Base-by-base conservation (phyloP, 805 yeast species). In the Ascoidea tarda region DNA sequence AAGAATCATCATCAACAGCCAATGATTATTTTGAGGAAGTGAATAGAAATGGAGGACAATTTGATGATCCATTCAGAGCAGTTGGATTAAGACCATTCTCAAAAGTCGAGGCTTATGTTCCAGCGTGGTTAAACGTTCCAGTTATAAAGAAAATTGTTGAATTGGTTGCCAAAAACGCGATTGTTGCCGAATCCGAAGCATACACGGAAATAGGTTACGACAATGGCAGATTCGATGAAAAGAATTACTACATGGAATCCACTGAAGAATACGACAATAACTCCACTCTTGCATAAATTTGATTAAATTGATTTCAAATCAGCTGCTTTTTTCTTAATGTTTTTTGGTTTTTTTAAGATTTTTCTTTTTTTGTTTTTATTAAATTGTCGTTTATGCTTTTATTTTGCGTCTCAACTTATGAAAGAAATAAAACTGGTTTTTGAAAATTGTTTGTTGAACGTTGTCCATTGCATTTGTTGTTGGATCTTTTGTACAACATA, bases 111-210 rank as follows among this genome's bases (percentile, higher is more conserved):
- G 89, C 95, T 16, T 93, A 90, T 63, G 91, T 93, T 57, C 99
- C 99, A 46, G 90, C 95, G 1, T 87, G 95, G 87, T 73, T 93
- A 69, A 86, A 84, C 59, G 79, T 90, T 58, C 98, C 98, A 48
- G 82, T 79, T 46, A 82, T 95, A 45, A 84, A 95, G 71, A 77
- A 93, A 67, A 81, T 93, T 49, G 87, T 90, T 46, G 96, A 90
- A 65, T 73, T 93, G 60, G 91, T 85, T 49, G 87, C 95, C 10
- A 83, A 81, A 68, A 84, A 84, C 63, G 95, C 91, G 16, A 74
- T 84, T 28, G 87, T 75, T 12, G 87, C 81, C 65, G 86, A 82
- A 56, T 63, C 44, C 8, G 16, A 48, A 12, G 42, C 44, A 32
- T 14, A 21, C 14, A 14, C 8, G 16, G 48, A 32, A 51, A 49